Base-by-base conservation (phyloP, 2,329 filamentous ascomycete species). In the Penicillium sp. region DNA sequence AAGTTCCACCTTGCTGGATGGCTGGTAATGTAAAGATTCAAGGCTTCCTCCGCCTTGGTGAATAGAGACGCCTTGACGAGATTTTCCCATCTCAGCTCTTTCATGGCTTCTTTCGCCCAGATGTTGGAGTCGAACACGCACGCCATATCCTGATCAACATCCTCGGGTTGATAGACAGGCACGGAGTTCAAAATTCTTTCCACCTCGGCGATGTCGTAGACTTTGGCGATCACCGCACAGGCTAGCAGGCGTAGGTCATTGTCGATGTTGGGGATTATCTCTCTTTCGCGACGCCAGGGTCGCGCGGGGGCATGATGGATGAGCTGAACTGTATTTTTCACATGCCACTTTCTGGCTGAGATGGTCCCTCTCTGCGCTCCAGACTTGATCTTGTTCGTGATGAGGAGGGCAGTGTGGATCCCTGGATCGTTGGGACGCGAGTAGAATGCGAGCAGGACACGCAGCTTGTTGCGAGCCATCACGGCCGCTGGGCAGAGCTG, bases 381-480 rank as follows among this genome's bases (percentile, higher is more conserved):
- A 21, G 3, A 23, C 33, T 46, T 44, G 34, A 47, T 42, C n/a
- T 57, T 54, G 12, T 39, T 34, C 10, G 44, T 54, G 10, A 54
- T 33, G 16, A 54, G 29, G 6, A 57, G 47, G 6, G 51, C 51
- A 21, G 43, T 45, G 45, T 47, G 51, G 4, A 47, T 41, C 18
- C 18, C 15, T 6, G 49, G 24, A n/a, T 34, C 26, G 28, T 52
- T 45, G 33, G 54, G 47, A n/a, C 33, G 18, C 3, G 34, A 28
- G 31, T 54, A 54, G n/a, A 51, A 34, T 1, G 39, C 51, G n/a
- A 57, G 51, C 2, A 50, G 29, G 3, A 57, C 24, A 6, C 54
- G 54, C 10, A 45, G 51, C 43, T 57, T 57, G 45, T 57, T 54
- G 13, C 41, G 49, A 43, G 31, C 15, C 34, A 21, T 51, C 8